These are phyloP conservation scores for Gardenia jasminoides DNA, from an alignment of 257 asterid genomes.

Conservation along the genomic window DNA sequence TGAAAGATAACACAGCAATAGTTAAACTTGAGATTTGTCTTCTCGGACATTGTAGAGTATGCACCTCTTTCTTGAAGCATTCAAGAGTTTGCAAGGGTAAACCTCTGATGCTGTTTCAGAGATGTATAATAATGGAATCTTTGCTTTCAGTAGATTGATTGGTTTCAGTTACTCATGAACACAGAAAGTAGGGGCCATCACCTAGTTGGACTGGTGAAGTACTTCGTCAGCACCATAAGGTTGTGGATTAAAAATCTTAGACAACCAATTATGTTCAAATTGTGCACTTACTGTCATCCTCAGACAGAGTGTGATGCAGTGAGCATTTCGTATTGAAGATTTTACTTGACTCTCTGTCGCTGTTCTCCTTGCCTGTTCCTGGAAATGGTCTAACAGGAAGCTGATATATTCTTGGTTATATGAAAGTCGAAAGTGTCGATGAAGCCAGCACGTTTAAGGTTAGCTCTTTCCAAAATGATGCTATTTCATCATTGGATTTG, in stretches of 20 bases:
- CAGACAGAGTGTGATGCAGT: neutral
- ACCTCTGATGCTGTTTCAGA: neutral
- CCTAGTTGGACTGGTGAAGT: neutral
- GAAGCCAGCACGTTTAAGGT: conserved; percentile 12
- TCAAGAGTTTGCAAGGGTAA: neutral
- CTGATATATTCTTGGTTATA: neutral
- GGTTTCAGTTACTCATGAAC: neutral
- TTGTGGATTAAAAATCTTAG: neutral
- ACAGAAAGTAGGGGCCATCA: no score
- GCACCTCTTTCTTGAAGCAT: neutral
- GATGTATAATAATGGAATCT: neutral
- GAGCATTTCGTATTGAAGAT: neutral
- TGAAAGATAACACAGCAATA: conserved; percentile 43
- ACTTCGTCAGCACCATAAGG: neutral
- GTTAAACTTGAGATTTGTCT: conserved; percentile 2
- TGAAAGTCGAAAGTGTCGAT: neutral
- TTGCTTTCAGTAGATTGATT: neutral
- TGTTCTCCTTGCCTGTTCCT: neutral
- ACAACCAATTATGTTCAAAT: neutral
- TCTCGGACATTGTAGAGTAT: neutral
- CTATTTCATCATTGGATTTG: neutral
- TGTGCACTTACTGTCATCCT: neutral
- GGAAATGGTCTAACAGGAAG: conserved; percentile 2
- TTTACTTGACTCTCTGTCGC: neutral
- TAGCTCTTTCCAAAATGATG: neutral